Evolutionary conservation across 495 filamentous ascomycete species (phyloP).

Genomic region (Pyrenula massariospora): DNA sequence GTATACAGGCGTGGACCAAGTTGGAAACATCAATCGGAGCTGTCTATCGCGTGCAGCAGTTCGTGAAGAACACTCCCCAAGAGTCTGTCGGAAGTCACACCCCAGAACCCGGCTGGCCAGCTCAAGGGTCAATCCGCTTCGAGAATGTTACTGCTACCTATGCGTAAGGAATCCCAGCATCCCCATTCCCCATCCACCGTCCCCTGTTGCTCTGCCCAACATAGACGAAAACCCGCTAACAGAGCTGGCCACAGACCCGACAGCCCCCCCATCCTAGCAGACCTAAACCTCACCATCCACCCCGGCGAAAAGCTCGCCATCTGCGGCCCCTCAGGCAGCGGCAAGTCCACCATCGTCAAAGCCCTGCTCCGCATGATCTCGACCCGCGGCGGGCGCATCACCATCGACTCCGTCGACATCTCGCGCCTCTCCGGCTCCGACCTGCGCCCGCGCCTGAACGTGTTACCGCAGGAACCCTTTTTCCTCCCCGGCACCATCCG

Average conservation of each 20-base stretch:
- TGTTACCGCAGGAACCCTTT: constrained; percentile 6
- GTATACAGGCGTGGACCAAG: constrained; percentile 9
- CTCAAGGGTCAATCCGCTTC: constrained; percentile 3
- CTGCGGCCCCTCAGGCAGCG: constrained; percentile 25
- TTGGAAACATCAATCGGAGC: constrained; percentile 17
- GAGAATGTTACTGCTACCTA: constrained; percentile 3
- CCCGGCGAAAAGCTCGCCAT: constrained; percentile 24
- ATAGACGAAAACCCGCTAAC: no score
- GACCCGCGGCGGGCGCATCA: constrained; percentile 2
- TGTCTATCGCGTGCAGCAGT: constrained; percentile 11
- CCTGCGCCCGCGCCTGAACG: constrained; percentile 1
- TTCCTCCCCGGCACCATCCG: constrained; percentile 5
- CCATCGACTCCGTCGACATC: neutral
- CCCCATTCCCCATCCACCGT: no score
- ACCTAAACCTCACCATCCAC: constrained; percentile 14
- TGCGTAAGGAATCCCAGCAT: neutral
- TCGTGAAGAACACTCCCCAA: constrained; percentile 6
- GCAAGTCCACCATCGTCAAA: constrained; percentile 12
- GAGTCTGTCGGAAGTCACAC: no score
- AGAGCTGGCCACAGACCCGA: no score
- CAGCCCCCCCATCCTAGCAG: constrained; percentile 2
- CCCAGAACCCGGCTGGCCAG: constrained; percentile 1
- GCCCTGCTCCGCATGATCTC: constrained; percentile 5
- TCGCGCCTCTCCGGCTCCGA: neutral
- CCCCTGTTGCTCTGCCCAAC: no score